Evolutionary conservation across 768 basidiomycete genomes (phyloP).

Genomic region (Rhodotorula babjevae): DNA sequence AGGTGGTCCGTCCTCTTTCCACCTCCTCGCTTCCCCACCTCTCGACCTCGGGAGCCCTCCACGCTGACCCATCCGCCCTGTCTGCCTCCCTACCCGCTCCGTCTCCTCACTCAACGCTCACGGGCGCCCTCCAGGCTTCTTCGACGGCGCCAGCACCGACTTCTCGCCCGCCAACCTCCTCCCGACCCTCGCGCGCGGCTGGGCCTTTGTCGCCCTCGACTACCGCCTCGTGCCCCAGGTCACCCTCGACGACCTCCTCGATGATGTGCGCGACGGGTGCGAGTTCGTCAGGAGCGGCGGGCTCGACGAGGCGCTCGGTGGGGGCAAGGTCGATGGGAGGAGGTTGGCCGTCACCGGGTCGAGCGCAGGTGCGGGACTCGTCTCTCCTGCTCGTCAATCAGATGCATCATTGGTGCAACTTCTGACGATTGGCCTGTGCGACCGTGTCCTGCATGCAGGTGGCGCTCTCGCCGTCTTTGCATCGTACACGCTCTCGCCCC

Average conservation of each 20-base stretch:
- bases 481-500: conserved; percentile 18
- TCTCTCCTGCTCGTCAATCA: too few relatives aligned
- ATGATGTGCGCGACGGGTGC: conserved; percentile 22
- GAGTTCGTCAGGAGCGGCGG: conserved; percentile 14
- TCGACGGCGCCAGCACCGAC: conserved; percentile 32
- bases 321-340: conserved; percentile 17
- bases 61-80: not conserved
- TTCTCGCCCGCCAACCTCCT: conserved; percentile 14
- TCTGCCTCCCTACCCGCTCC: not conserved
- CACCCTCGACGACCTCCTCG: conserved; percentile 12
- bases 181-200: conserved; percentile 23
- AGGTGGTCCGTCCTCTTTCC: conserved; percentile 14
- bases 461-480: conserved; percentile 27
- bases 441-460: not conserved
- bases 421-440: too few relatives aligned
- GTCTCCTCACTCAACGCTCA: not conserved
- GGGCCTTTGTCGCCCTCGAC: conserved; percentile 32
- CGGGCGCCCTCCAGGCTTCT: conserved; percentile 12
- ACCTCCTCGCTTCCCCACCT: not conserved
- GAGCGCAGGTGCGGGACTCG: conserved; percentile 23
- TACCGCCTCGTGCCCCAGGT: conserved; percentile 35
- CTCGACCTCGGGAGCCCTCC: too few relatives aligned
- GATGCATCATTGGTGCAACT: not conserved
- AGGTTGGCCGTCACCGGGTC: conserved; percentile 12
- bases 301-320: conserved; percentile 23